These are phyloP conservation scores for Podaxis carcinomalis DNA, from an alignment of 768 basidiomycete genomes.

Conservation along the genomic window DNA sequence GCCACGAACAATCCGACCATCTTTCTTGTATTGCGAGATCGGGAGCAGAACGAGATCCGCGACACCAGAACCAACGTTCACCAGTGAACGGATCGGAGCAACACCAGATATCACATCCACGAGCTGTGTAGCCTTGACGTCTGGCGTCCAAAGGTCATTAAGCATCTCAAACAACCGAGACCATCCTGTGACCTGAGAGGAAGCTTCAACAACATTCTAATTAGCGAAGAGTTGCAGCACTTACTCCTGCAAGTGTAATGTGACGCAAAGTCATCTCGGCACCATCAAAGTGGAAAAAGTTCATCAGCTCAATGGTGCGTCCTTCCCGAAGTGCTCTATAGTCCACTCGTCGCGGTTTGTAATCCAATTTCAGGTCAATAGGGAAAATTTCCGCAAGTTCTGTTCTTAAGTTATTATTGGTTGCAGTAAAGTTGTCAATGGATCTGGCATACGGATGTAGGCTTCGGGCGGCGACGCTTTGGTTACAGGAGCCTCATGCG, in stretches of 20 bases:
- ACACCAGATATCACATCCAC: slow-evolving; percentile 97
- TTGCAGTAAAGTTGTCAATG: neutral
- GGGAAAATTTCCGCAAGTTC: slow-evolving; percentile 96
- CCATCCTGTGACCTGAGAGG: slow-evolving; percentile 84
- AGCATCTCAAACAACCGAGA: slow-evolving; percentile 81
- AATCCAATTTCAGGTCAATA: slow-evolving; percentile 93
- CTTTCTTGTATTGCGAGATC: slow-evolving; percentile 96
- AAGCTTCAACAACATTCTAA: slow-evolving; percentile 5
- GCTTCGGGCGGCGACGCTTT: slow-evolving; percentile 35
- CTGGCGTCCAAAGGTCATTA: slow-evolving; percentile 99
- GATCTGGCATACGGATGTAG: slow-evolving; percentile 27
- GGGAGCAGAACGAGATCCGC: slow-evolving; percentile 95
- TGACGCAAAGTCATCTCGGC: slow-evolving; percentile 97
- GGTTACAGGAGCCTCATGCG: slow-evolving; percentile 34
- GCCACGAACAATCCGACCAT: slow-evolving; percentile 87
- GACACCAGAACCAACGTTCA: slow-evolving; percentile 96
- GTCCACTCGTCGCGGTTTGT: slow-evolving; percentile 96
- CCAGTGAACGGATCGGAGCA: slow-evolving; percentile 91
- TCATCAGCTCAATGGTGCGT: slow-evolving; percentile 95
- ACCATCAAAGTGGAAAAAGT: slow-evolving; percentile 99
- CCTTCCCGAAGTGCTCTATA: slow-evolving; percentile 89
- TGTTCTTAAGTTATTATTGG: slow-evolving; percentile 24
- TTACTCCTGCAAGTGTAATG: slow-evolving; percentile 85
- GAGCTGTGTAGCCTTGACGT: slow-evolving; percentile 97
- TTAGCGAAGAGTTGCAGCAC: slow-evolving; percentile 23